These are phyloP conservation scores for Colletotrichum spinosum DNA, from an alignment of 2,329 filamentous ascomycete genomes.

Conservation along the genomic window DNA sequence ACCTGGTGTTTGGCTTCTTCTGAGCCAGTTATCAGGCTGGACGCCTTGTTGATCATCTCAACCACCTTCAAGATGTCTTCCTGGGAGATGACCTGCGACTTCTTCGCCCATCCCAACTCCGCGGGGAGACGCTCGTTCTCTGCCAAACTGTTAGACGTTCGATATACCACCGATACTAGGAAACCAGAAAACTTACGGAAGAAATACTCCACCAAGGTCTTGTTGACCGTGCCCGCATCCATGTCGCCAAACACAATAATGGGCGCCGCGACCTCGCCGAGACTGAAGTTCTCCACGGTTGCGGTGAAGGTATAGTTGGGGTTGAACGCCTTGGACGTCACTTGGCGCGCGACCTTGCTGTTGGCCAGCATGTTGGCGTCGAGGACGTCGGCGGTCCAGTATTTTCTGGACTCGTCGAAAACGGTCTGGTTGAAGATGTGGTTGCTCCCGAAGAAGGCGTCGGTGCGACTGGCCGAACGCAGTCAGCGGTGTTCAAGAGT, in stretches of 20 bases:
- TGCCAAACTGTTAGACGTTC: background rate
- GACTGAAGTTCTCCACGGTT: constrained; percentile 55
- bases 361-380: constrained; percentile 56
- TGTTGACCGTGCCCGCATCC: constrained; percentile 50
- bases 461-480: constrained; percentile 51
- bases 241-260: constrained; percentile 63
- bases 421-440: constrained; percentile 63
- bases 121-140: constrained; percentile 33
- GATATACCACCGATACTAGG: fast-evolving
- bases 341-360: constrained; percentile 56
- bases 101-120: constrained; percentile 32
- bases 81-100: background rate
- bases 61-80: constrained; percentile 23
- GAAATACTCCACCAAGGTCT: constrained; percentile 56
- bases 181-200: constrained; percentile 50
- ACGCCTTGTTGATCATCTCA: constrained; percentile 22
- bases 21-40: constrained; percentile 14
- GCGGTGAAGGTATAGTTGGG: constrained; percentile 60
- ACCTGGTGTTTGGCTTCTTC: constrained; percentile 1
- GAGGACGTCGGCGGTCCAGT: constrained; percentile 58
- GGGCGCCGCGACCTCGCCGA: constrained; percentile 62
- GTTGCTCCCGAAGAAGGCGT: constrained; percentile 63
- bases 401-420: constrained; percentile 58
- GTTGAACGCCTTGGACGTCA: constrained; percentile 58
- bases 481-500: background rate